A percentile compares a stretch with the other conserved stretches of the same genome.
phyloP scores from a whole-genome alignment of 805 yeast genomes.

The Lachancea fermentati region DNA sequence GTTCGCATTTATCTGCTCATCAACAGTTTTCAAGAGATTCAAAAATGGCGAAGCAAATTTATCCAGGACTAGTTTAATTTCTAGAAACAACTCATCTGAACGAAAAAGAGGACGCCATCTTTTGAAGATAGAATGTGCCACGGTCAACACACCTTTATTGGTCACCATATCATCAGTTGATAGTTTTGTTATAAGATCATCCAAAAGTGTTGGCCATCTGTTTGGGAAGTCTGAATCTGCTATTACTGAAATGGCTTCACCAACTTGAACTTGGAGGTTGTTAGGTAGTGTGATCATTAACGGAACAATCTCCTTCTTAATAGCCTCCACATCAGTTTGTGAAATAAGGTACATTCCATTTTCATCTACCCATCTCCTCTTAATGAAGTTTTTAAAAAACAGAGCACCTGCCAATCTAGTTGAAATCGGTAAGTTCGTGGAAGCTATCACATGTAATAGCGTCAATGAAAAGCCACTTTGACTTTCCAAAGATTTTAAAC shows the following conservation, averaged over 20 bases:
- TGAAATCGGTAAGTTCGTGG: conserved; percentile 44
- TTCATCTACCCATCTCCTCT: conserved; percentile 84
- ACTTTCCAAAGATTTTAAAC: conserved; percentile 56
- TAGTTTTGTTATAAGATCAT: conserved; percentile 64
- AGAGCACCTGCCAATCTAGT: conserved; percentile 84
- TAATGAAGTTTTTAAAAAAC: conserved; percentile 82
- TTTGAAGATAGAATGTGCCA: conserved; percentile 92
- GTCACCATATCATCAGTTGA: conserved; percentile 59
- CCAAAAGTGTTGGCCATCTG: conserved; percentile 74
- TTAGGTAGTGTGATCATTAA: conserved; percentile 80
- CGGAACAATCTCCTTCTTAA: conserved; percentile 75
- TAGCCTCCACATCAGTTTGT: conserved; percentile 52
- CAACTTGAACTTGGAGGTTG: conserved; percentile 83
- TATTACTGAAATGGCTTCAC: conserved; percentile 86
- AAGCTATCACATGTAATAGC: conserved; percentile 71
- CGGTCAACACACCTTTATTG: conserved; percentile 81
- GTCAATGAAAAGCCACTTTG: conserved; percentile 71
- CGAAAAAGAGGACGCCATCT: conserved; percentile 95
- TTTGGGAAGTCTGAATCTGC: conserved; percentile 97
- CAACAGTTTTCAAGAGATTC: conserved; percentile 60
- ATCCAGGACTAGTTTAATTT: conserved; percentile 79
- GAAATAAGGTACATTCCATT: conserved; percentile 72
- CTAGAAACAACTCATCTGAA: conserved; percentile 82
- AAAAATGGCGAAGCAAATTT: conserved; percentile 80
- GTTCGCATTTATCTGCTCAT: conserved; percentile 50